Base-by-base conservation (phyloP, 1,139 yeast species). In the Scheffersomyces parashehatae region DNA sequence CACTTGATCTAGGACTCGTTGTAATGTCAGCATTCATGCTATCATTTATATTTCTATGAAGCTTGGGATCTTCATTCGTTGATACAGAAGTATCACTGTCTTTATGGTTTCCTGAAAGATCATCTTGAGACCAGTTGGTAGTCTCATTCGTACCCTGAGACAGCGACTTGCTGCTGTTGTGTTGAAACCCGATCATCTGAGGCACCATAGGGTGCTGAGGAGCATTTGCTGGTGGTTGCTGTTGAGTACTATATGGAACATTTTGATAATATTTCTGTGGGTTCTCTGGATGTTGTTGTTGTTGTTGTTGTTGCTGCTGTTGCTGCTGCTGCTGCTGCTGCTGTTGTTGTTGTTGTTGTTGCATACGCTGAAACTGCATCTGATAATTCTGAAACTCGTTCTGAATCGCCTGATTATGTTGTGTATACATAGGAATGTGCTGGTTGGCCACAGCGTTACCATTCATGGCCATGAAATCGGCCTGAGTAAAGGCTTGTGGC, bases 71-170 rank as follows among this genome's bases (percentile, higher is more conserved):
- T 14, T 69, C 75, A 36, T 55, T 64, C 1, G 77, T 71, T 2
- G 74, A 70, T 26, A 70, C 51, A 3, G 77, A 70, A 13, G 79
- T 73, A 45, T 74, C 79, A 24, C 74, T 66, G 38, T 74, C 79
- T 41, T 68, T 70, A 30, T 3, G 41, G 50, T 20, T 46, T 48
- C 11, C 39, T 43, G 14, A 48, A 46, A 32, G 58, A 56, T 71
- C 77, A 41, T 72, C 77, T 40, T 71, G 76, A 1, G 78, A 73
- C 78, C 79, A 73, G 44, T 65, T 68, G 26, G 26, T 20, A 5
- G 77, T 67, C 29, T 73, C 79, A 51, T 71, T 73, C 6, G 77
- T 72, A 3, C 77, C 70, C 52, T 70, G 77, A 7, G 77, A 72
- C 47, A 69, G 69, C 10, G 67, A 59, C 1, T 58, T 53, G 42